These are phyloP conservation scores for Microbotryum violaceum DNA, from an alignment of 1,284 basidiomycete genomes.

Conservation along the genomic window DNA sequence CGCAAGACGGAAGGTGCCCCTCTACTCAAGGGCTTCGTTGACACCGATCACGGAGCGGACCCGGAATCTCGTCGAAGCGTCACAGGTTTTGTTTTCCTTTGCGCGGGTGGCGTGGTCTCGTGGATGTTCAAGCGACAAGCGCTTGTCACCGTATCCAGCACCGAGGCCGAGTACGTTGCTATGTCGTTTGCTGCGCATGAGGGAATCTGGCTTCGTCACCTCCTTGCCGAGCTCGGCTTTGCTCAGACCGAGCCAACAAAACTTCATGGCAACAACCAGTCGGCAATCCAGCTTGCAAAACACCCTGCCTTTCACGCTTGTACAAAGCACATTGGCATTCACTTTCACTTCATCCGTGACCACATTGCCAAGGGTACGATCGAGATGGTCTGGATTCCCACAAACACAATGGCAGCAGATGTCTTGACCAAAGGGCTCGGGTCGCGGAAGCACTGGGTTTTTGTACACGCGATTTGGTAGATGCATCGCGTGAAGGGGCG, in stretches of 20 bases:
- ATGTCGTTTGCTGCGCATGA: conserved; percentile 47
- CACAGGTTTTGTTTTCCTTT: conserved; percentile 42
- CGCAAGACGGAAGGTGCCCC: conserved; percentile 4
- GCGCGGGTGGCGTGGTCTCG: conserved; percentile 39
- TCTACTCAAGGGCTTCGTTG: conserved; percentile 42
- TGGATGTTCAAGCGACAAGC: conserved; percentile 45
- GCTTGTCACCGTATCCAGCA: conserved; percentile 41
- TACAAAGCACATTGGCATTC: conserved; percentile 39
- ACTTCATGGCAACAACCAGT: conserved; percentile 37
- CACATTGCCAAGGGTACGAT: conserved; percentile 17
- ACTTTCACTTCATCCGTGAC: conserved; percentile 36
- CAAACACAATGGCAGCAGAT: conserved; percentile 27
- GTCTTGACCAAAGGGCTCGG: conserved; percentile 32
- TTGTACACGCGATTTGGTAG: no score
- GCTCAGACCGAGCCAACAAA: conserved; percentile 13
- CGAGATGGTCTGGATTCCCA: conserved; percentile 23
- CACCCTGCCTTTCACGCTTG: conserved; percentile 29
- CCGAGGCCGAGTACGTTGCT: conserved; percentile 47
- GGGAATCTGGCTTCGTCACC: conserved; percentile 40
- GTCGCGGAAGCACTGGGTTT: no score
- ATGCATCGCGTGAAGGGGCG: no score
- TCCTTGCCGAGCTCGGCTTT: conserved; percentile 34
- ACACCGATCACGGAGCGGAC: conserved; percentile 45
- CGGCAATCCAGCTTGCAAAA: conserved; percentile 31
- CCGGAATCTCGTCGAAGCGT: conserved; percentile 39